Evolutionary conservation across 1,284 basidiomycete genomes (phyloP), one percentile per base, ranked within the genome.

Genomic region (Puccinia triticina): DNA sequence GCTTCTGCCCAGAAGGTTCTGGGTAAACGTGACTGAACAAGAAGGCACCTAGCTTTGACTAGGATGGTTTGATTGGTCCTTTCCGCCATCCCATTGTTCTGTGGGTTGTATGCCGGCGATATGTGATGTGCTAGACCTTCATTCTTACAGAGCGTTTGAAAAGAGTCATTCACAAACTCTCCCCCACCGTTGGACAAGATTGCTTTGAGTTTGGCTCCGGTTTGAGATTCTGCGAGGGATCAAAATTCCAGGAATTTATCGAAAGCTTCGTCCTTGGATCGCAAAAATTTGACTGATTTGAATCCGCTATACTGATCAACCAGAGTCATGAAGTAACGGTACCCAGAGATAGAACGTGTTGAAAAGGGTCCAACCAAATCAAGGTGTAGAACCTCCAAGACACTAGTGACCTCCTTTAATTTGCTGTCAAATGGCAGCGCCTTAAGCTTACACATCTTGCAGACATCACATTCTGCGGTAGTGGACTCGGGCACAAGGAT

Each of bases 311-410:
- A 53, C 43, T 53, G 48, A 26, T 78, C 18, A 11, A 55, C 53
- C 34, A 78, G 29, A 1, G n/a, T 48, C 12, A 78, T 1, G 26
- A 78, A 78, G 34, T 78, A 78, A 0, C 16, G 1, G n/a, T 40
- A 34, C 1, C 64, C 77, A 0, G 53, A 34, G 5, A 5, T 4
- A 7, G 40, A 43, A 7, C 12, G 40, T 4, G 40, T 98, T 84
- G n/a, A n/a, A n/a, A n/a, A n/a, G n/a, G n/a, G n/a, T n/a, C n/a
- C n/a, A n/a, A n/a, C n/a, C n/a, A n/a, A n/a, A n/a, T n/a, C n/a
- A n/a, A n/a, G n/a, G n/a, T n/a, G n/a, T n/a, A n/a, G n/a, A n/a
- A n/a, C n/a, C n/a, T n/a, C n/a, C n/a, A n/a, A n/a, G n/a, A n/a
- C n/a, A n/a, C n/a, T n/a, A n/a, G n/a, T n/a, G n/a, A n/a, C n/a